Evolutionary conservation across 441 rosid species (phyloP), one percentile per base, ranked within the genome.

Genomic region (Rhodomyrtus psidioides): DNA sequence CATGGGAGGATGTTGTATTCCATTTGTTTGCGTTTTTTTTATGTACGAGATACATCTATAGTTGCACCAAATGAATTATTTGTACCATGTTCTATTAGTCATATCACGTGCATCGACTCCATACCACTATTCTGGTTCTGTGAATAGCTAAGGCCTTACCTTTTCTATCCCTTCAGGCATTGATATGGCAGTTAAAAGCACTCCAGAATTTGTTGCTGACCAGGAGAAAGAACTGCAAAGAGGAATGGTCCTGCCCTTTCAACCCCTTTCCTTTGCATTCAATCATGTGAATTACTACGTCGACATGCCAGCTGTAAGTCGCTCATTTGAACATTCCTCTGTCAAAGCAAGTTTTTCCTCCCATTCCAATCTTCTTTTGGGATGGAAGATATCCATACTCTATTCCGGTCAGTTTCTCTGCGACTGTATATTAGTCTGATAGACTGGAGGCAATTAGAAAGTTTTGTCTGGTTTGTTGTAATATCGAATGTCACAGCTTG

Each of bases 241-340:
- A 91, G 98, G 99, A 88, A 95, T 95, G 97, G 89, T 95, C 89
- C 89, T 97, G 89, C 99, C 99, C 83, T 97, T 95, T 88, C 93
- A 94, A 84, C 95, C 97, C 26, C 95, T 97, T 83, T 93, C 99
- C 46, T 94, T 95, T 83, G 94, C 96, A 81, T 97, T 97, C 92
- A 91, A 88, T 90, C 94, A 93, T 90, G 91, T 96, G 82, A 95
- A 95, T 89, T 96, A 96, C 91, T 91, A 90, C 62, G 97, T 96
- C 23, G 95, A 94, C 88, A 95, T 96, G 99, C 99, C 99, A 76
- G 88, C 92, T 24, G 99, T 96, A 91, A 91, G 99, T 65, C 79
- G 12, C n/a, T 34, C 79, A 65, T 65, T 65, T 34, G 15, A 65
- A 39, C 46, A 65, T 65, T 19, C 79, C 79, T 34, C 79, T 34